Evolutionary conservation across 1,284 basidiomycete genomes (phyloP).

Genomic region (Tranzscheliella williamsii): DNA sequence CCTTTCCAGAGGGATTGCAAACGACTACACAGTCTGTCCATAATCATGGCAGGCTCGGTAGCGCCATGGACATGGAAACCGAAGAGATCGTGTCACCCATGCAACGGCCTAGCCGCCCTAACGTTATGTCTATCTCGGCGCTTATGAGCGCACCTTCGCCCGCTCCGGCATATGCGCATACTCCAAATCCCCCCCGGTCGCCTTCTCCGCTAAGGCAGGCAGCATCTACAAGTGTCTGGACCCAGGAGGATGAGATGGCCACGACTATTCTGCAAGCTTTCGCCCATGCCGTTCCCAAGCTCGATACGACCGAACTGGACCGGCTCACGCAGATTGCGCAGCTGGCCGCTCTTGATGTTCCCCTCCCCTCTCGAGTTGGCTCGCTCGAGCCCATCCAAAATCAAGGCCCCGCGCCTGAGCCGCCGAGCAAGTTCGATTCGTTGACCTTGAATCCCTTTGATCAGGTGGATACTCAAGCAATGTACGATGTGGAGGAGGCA

Average conservation of each 20-base stretch:
- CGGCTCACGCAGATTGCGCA: constrained; percentile 31
- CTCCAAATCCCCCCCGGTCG: background rate
- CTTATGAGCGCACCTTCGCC: constrained; percentile 30
- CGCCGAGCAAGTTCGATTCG: constrained; percentile 7
- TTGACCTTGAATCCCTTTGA: constrained; percentile 18
- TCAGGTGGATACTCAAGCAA: constrained; percentile 13
- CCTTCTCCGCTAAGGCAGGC: constrained; percentile 2
- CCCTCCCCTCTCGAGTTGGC: constrained; percentile 1
- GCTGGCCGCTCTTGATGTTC: constrained; percentile 26
- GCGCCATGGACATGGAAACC: constrained; percentile 3
- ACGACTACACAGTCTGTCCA: background rate
- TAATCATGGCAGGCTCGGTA: constrained; percentile 1
- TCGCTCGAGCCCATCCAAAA: background rate
- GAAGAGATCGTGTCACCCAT: constrained; percentile 7
- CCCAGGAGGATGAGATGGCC: constrained; percentile 28
- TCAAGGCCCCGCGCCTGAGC: constrained; percentile 1
- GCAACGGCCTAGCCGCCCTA: constrained; percentile 17
- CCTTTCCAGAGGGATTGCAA: too few relatives aligned
- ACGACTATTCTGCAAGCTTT: constrained; percentile 22
- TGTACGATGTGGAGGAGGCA: constrained; percentile 20
- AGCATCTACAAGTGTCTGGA: constrained; percentile 17
- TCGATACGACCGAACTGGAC: constrained; percentile 33
- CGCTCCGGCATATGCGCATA: constrained; percentile 7
- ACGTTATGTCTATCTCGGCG: constrained; percentile 43
- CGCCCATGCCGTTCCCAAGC: constrained; percentile 6